Evolutionary conservation across 176 grass and related monocot genomes (phyloP).

Genomic region (Saccharum officinarum): DNA sequence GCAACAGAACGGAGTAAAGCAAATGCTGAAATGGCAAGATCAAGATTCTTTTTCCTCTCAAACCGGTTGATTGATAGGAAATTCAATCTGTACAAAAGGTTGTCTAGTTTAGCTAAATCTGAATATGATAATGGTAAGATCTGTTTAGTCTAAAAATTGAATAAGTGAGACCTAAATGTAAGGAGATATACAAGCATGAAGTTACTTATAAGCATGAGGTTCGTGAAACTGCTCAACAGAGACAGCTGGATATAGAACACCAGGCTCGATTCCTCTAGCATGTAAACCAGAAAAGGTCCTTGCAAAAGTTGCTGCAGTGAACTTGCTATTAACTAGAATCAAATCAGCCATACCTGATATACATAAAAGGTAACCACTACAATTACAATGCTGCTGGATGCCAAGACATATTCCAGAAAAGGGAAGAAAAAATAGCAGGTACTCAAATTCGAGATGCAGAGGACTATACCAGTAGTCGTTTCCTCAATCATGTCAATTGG

Average conservation of each 20-base stretch:
- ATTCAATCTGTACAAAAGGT: constrained; percentile 71
- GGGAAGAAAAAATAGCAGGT: background rate
- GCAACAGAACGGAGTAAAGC: constrained; percentile 61
- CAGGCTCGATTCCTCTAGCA: constrained; percentile 64
- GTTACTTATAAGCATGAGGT: constrained; percentile 81
- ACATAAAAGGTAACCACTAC: background rate
- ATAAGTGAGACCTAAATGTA: constrained; percentile 25
- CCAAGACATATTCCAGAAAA: background rate
- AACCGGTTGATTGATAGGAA: constrained; percentile 95
- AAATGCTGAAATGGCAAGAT: constrained; percentile 92
- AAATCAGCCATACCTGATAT: constrained; percentile 86
- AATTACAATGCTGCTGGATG: constrained; percentile 4
- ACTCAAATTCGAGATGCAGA: constrained; percentile 13
- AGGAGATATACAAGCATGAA: constrained; percentile 60
- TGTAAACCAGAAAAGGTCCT: constrained; percentile 71
- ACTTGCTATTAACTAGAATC: constrained; percentile 96
- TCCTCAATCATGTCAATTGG: constrained; percentile 96
- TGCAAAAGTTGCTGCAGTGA: constrained; percentile 81
- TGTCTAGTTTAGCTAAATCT: background rate
- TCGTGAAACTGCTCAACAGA: constrained; percentile 79
- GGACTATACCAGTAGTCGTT: constrained; percentile 69
- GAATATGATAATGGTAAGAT: background rate
- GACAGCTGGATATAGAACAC: constrained; percentile 90
- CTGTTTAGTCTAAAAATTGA: background rate
- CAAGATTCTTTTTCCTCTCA: constrained; percentile 97